phyloP scores from a whole-genome alignment of 2,329 filamentous ascomycete species.

The Pleomassaria siparia region DNA sequence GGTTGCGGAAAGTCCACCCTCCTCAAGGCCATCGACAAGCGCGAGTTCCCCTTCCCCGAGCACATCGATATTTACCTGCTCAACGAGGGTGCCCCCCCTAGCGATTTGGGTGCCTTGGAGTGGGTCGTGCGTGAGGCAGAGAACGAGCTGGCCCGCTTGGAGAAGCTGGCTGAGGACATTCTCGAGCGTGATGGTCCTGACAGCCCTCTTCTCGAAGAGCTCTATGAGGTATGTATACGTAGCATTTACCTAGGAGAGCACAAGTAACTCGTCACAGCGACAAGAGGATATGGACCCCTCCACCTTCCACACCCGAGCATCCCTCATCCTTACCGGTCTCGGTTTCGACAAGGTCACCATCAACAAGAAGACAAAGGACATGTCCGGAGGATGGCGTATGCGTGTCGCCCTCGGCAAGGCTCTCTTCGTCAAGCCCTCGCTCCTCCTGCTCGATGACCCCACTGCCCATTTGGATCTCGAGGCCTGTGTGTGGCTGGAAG shows the following conservation, averaged over 20 bases:
- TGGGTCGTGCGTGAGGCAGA: slow-evolving; percentile 97
- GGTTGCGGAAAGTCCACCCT: slow-evolving; percentile 99
- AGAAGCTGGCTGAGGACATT: slow-evolving; percentile 84
- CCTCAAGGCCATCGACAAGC: slow-evolving; percentile 87
- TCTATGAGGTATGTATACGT: slow-evolving; percentile 78
- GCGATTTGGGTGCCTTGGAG: slow-evolving; percentile 86
- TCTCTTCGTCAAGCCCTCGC: slow-evolving; percentile 95
- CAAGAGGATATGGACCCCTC: slow-evolving; percentile 99
- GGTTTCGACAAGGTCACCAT: slow-evolving; percentile 99
- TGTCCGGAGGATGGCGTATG: slow-evolving; percentile 99
- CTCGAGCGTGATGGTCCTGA: slow-evolving; percentile 92
- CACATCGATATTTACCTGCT: slow-evolving; percentile 98
- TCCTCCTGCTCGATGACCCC: slow-evolving; percentile 95
- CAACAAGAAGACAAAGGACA: slow-evolving; percentile 99
- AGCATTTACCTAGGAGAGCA: background rate
- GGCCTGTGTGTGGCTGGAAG: slow-evolving; percentile 99
- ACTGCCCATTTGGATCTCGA: slow-evolving; percentile 99
- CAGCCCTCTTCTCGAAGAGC: slow-evolving; percentile 82
- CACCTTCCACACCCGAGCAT: slow-evolving; percentile 93
- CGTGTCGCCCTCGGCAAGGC: slow-evolving; percentile 97
- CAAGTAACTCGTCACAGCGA: slow-evolving; percentile 59
- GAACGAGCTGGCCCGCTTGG: slow-evolving; percentile 86
- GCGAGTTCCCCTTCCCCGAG: slow-evolving; percentile 94
- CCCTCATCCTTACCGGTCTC: slow-evolving; percentile 95
- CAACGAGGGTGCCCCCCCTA: slow-evolving; percentile 92